Percentiles rank a stretch among this genome's conserved stretches.
phyloP scores from a whole-genome alignment of 257 asterid genomes.

The Nicotiana attenuata region DNA sequence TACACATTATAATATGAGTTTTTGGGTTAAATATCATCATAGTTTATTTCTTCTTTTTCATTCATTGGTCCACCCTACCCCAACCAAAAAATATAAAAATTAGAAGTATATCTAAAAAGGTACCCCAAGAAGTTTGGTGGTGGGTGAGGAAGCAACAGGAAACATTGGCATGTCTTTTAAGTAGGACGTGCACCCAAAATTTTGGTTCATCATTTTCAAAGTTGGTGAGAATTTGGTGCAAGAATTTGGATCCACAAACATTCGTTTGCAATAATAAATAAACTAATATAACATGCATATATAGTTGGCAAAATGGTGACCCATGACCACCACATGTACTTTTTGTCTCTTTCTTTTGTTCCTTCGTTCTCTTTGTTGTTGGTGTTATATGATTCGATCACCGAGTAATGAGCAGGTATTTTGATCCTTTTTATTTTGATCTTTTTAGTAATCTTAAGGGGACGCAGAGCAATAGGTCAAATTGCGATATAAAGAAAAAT shows the following conservation, averaged over 20 bases:
- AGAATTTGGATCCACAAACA: background rate
- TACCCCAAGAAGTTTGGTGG: background rate
- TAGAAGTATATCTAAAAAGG: background rate
- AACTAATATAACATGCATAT: background rate
- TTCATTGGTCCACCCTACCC: background rate
- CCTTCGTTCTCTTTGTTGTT: background rate
- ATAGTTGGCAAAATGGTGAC: background rate
- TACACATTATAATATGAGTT: background rate
- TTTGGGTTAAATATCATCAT: background rate
- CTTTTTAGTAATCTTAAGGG: too few relatives aligned
- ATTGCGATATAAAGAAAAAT: too few relatives aligned
- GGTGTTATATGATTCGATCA: too few relatives aligned
- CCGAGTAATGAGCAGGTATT: too few relatives aligned
- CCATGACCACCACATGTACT: background rate
- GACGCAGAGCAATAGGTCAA: too few relatives aligned
- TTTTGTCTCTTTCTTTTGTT: background rate
- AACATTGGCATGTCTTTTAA: background rate
- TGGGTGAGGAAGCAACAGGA: background rate
- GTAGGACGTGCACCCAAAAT: background rate
- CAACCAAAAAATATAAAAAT: background rate
- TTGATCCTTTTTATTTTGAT: too few relatives aligned
- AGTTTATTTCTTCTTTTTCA: background rate
- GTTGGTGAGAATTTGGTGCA: constrained; percentile 1
- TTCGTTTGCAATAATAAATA: background rate
- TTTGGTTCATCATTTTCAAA: background rate